Evolutionary conservation across 306 rosid genomes (phyloP), one percentile per base, ranked within the genome.

Genomic region (Medicago lupulina): DNA sequence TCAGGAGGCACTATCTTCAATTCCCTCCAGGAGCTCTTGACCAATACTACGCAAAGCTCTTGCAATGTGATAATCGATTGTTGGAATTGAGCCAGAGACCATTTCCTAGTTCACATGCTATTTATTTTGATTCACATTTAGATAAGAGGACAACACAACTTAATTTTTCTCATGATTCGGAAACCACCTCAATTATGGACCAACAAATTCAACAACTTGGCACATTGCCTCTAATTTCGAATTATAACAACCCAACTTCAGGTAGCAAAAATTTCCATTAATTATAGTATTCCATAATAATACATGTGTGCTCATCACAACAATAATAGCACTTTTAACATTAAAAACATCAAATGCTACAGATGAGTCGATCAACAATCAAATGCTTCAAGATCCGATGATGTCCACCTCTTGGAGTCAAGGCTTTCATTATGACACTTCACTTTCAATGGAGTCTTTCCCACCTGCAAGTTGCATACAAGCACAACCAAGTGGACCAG

Each of bases 21-120:
- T 86, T 88, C 57, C 85, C 87, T 66, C 81, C 75, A 0, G 89
- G 89, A 25, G 76, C 71, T 15, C 88, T 88, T 62, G 87, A 85
- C 64, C 66, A 72, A 57, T 86, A 77, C 73, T 90, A 74, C 2
- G 36, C 38, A 36, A 83, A 77, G 67, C 75, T 90, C 17, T 34
- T 85, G 50, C 78, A 78, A 47, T 47, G 68, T 0, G 89, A 85
- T 28, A 64, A 16, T 13, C 75, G 85, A 53, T 73, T 90, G 67
- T n/a, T 44, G 0, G 58, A 79, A 70, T 18, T 88, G 67, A 86
- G 87, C 73, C 40, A 16, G 53, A 61, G 54, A 12, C 76, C 74
- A 0, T 90, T 83, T 38, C 96, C 89, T 2, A 81, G 61, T 13
- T 71, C 49, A 0, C 41, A 16, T 10, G 78, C 77, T 51, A 78